phyloP scores from a whole-genome alignment of 495 filamentous ascomycete genomes.

The Talaromyces wortmannii region DNA sequence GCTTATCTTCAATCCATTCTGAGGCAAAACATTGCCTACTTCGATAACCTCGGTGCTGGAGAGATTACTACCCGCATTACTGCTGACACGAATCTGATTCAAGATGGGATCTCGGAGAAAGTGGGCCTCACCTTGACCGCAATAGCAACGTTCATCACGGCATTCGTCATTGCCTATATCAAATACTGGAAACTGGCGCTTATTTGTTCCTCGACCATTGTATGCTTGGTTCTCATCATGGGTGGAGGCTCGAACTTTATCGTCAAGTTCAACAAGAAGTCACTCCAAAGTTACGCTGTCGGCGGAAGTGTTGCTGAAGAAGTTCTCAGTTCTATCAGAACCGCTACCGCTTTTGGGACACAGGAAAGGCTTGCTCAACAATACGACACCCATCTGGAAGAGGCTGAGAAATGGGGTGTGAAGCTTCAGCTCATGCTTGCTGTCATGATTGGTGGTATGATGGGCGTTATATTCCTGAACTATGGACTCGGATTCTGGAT shows the following conservation, averaged over 20 bases:
- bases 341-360: constrained; percentile 87
- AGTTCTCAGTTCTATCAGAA: constrained; percentile 88
- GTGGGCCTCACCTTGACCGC: constrained; percentile 69
- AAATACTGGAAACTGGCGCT: constrained; percentile 80
- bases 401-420: constrained; percentile 71
- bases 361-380: constrained; percentile 80
- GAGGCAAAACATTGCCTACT: constrained; percentile 87
- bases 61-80: constrained; percentile 93
- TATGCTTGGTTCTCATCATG: constrained; percentile 70
- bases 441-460: constrained; percentile 75
- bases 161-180: constrained; percentile 83
- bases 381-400: constrained; percentile 67
- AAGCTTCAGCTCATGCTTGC: constrained; percentile 64
- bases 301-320: constrained; percentile 92
- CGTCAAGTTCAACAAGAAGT: constrained; percentile 68
- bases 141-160: constrained; percentile 72
- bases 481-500: constrained; percentile 96
- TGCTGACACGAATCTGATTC: constrained; percentile 80
- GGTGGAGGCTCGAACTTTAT: constrained; percentile 66
- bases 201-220: constrained; percentile 71
- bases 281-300: constrained; percentile 69
- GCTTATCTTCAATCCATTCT: constrained; percentile 78
- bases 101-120: constrained; percentile 86
- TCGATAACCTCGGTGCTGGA: constrained; percentile 85
- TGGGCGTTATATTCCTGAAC: constrained; percentile 76